Percentiles rank a stretch among this genome's conserved stretches.
Conservation (phyloP, 345 rosid genomes). For the Citrus cavaleriei region DNA sequence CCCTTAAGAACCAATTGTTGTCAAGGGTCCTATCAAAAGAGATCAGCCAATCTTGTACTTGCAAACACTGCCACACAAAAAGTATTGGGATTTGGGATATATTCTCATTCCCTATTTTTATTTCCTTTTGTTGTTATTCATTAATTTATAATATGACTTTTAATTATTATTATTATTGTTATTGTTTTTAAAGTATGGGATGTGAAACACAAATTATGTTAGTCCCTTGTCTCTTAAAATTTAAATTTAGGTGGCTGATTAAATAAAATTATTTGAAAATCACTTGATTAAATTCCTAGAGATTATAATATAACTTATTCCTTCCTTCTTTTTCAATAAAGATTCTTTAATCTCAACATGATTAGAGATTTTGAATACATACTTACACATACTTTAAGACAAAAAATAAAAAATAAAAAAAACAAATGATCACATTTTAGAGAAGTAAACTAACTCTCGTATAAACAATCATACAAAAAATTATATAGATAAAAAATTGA, state of each 20-base stretch:
- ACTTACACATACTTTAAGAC: not conserved
- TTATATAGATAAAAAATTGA: not conserved
- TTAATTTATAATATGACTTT: not conserved
- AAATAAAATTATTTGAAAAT: accelerated
- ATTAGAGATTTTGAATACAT: too few species aligned
- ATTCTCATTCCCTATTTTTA: not conserved
- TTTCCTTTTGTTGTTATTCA: not conserved
- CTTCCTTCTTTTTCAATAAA: not conserved
- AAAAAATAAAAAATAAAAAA: too few species aligned
- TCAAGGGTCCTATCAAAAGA: not conserved
- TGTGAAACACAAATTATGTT: too few species aligned
- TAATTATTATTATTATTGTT: too few species aligned
- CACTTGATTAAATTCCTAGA: too few species aligned
- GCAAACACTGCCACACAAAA: slow-evolving; percentile 12
- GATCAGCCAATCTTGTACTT: not conserved
- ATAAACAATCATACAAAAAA: not conserved
- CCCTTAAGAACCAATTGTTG: not conserved
- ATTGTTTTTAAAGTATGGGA: too few species aligned
- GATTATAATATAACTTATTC: not conserved
- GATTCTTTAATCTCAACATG: not conserved
- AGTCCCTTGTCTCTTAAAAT: too few species aligned
- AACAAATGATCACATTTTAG: too few species aligned
- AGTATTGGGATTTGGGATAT: not conserved
- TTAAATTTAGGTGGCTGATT: too few species aligned
- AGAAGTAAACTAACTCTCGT: not conserved